phyloP scores from a whole-genome alignment of 495 filamentous ascomycete species.

The Usnea hakonensis region DNA sequence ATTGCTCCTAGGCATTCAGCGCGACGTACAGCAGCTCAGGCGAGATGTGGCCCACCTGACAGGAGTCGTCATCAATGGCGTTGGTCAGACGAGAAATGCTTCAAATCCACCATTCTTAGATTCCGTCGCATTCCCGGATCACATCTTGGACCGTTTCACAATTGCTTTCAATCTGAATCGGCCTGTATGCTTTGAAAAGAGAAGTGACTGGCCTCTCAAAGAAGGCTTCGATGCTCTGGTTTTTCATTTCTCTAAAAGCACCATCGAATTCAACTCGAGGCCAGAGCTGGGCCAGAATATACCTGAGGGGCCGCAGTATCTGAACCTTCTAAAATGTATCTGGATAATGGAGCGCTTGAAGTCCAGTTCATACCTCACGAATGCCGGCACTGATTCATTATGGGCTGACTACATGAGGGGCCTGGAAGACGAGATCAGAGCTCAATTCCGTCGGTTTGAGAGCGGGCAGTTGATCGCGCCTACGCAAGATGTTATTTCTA shows the following conservation, averaged over 20 bases:
- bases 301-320: conserved; percentile 20
- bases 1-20: conserved; percentile 17
- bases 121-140: conserved; percentile 10
- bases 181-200: conserved; percentile 1
- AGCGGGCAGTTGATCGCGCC: conserved; percentile 3
- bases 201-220: conserved; percentile 10
- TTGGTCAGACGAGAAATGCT: background rate
- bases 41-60: conserved; percentile 16
- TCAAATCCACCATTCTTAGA: background rate
- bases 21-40: conserved; percentile 19
- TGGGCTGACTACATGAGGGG: conserved; percentile 17
- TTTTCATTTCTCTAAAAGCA: conserved; percentile 21
- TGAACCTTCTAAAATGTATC: conserved; percentile 22
- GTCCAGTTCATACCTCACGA: background rate
- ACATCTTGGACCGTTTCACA: conserved; percentile 10
- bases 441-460: conserved; percentile 14
- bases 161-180: background rate
- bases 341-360: conserved; percentile 16
- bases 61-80: conserved; percentile 9
- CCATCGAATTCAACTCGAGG: conserved; percentile 21
- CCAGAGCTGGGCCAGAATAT: conserved; percentile 8
- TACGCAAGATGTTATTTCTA: background rate
- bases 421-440: conserved; percentile 8
- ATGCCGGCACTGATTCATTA: conserved; percentile 5
- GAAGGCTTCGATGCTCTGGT: conserved; percentile 23